phyloP scores from a whole-genome alignment of 441 rosid genomes.

The Adansonia rubrostipa region DNA sequence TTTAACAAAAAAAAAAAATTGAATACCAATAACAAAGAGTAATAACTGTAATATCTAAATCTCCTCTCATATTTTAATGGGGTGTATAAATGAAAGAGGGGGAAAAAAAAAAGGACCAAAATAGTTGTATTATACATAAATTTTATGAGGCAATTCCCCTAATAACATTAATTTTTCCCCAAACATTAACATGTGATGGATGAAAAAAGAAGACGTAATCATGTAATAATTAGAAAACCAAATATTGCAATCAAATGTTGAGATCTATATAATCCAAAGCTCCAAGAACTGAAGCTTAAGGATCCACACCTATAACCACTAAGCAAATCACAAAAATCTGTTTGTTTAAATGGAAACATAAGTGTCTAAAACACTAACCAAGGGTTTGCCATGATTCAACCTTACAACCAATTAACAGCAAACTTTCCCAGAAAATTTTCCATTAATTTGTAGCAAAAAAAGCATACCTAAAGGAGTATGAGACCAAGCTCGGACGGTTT shows the following conservation, averaged over 20 bases:
- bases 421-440: not conserved
- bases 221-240: not conserved
- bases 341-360: not conserved
- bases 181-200: not conserved
- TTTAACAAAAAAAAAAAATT: no score
- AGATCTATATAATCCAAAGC: not conserved
- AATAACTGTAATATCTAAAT: no score
- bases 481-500: conserved; percentile 82
- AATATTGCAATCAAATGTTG: not conserved
- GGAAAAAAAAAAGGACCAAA: not conserved
- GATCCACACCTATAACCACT: not conserved
- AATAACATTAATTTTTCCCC: no score
- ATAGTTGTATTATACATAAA: not conserved
- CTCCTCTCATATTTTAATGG: no score
- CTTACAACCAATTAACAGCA: not conserved
- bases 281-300: not conserved
- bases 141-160: no score
- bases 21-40: no score
- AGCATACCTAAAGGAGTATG: conserved; percentile 61
- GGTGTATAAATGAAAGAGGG: not conserved
- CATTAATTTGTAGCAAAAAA: not conserved
- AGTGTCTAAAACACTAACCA: not conserved
- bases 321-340: not conserved
- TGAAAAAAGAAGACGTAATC: not conserved
- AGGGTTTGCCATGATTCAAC: conserved; percentile 1